A percentile compares a stretch with the other conserved stretches of the same genome.
Conservation (phyloP, 345 rosid species). For the Linum usitatissimum region DNA sequence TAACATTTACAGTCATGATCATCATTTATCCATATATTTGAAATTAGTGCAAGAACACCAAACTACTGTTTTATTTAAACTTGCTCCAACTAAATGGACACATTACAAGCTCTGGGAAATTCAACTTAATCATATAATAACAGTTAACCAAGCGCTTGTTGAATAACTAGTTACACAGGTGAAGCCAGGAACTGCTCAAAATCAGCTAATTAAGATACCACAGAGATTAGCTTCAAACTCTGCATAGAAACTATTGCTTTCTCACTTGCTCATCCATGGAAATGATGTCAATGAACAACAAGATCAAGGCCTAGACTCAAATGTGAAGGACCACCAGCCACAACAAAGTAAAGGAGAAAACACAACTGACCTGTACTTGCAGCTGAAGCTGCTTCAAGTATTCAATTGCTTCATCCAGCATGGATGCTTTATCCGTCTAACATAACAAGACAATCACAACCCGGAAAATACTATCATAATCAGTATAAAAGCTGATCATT, state of each 20-base stretch:
- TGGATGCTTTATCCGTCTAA: slow-evolving; percentile 79
- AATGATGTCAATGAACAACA: not conserved
- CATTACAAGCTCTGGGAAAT: not conserved
- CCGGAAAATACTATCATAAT: not conserved
- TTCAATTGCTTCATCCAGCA: slow-evolving; percentile 81
- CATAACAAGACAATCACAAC: slow-evolving; percentile 4
- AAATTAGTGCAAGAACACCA: not conserved
- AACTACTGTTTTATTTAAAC: not conserved
- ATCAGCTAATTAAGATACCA: no score
- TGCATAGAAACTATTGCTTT: not conserved
- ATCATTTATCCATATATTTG: no score
- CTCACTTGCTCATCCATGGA: not conserved
- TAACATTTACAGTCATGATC: not conserved
- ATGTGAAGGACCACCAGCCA: not conserved
- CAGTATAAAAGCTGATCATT: not conserved
- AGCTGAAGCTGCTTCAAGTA: slow-evolving; percentile 79
- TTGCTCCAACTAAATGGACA: not conserved
- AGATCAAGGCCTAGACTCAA: not conserved
- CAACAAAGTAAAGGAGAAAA: not conserved
- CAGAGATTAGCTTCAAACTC: not conserved
- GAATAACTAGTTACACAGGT: no score
- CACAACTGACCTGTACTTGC: slow-evolving; percentile 52
- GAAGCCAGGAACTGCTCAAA: no score
- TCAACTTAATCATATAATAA: not conserved
- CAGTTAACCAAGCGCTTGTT: no score